Base-by-base conservation (phyloP, 495 filamentous ascomycete genomes). In the Coniosporium apollinis region DNA sequence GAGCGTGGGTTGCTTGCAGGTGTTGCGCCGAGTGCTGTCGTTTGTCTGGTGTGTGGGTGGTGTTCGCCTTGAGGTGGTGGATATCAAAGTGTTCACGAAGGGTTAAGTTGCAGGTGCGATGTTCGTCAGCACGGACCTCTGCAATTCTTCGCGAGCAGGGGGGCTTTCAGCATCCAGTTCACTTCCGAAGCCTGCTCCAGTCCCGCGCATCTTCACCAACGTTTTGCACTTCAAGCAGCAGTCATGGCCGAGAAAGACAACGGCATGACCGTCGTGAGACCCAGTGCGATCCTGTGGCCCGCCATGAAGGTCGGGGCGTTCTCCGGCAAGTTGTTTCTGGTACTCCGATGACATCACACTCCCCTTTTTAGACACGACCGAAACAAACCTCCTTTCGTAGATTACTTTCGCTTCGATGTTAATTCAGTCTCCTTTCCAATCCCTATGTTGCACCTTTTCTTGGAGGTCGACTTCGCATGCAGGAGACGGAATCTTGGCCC, bases 221-320 rank as follows among this genome's bases (percentile, higher is more conserved):
- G n/a, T n/a, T n/a, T n/a, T n/a, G n/a, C n/a, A n/a, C n/a, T n/a
- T n/a, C n/a, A n/a, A n/a, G n/a, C n/a, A n/a, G n/a, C n/a, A n/a
- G n/a, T n/a, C n/a, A n/a, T n/a, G n/a, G n/a, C n/a, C n/a, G n/a
- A n/a, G n/a, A n/a, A n/a, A n/a, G n/a, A n/a, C n/a, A n/a, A n/a
- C n/a, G n/a, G n/a, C n/a, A n/a, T n/a, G n/a, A n/a, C n/a, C n/a
- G n/a, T n/a, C n/a, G n/a, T n/a, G n/a, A n/a, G n/a, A n/a, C n/a
- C n/a, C n/a, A n/a, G n/a, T n/a, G n/a, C n/a, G n/a, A 14, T 42
- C 21, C 24, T 42, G 22, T 13, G 16, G 18, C 33, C 39, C n/a
- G 33, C 39, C 2, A 3, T 37, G 11, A 37, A 31, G 21, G 39
- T 24, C 11, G 39, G 39, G 7, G 33, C 34, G 1, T 34, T 31